Base-by-base conservation (phyloP, 495 filamentous ascomycete genomes). In the Xylaria venustula region DNA sequence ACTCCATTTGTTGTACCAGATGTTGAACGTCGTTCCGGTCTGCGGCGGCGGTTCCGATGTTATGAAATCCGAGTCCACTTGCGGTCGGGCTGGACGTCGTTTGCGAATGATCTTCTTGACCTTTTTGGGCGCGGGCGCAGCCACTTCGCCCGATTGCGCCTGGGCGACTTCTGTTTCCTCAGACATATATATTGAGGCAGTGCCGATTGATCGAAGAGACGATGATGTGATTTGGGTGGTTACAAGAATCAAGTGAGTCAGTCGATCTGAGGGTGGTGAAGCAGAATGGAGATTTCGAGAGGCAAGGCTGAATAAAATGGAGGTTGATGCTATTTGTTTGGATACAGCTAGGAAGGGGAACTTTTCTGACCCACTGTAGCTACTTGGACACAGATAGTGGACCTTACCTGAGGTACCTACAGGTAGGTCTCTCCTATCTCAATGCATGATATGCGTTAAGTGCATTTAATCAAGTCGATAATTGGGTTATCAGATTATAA, bases 1-100 rank as follows among this genome's bases (percentile, higher is more conserved):
- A 6, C 85, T 86, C 92, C 92, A 97, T 73, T 96, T 96, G 76
- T 94, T 95, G 72, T 96, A 93, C 90, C 90, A 96, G 61, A 93
- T 90, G 65, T 97, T 97, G 81, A 93, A 98, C 52, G 90, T 88
- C 0, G 90, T 93, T 41, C 94, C 94, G 0, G 93, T 97, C 65
- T 97, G 93, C 2, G 89, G 88, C 1, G 93, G 90, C 1, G 88
- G 88, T 61, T 95, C 90, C 49, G 86, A 86, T 52, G 81, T 81
- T 70, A 95, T 81, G n/a, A 86, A 85, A 7, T 87, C 82, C 1
- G 93, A 86, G 67, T 98, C 95, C 61, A 97, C 87, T 75, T 97
- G 85, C 0, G 37, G 14, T 3, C 85, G 79, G 44, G 89, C 89
- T 1, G 89, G 85, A 14, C 88, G 80, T 71, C 87, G 88, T 73